Evolutionary conservation across 2,329 filamentous ascomycete species (phyloP), one percentile per base, ranked within the genome.

Genomic region (Fusarium odoratissimum): DNA sequence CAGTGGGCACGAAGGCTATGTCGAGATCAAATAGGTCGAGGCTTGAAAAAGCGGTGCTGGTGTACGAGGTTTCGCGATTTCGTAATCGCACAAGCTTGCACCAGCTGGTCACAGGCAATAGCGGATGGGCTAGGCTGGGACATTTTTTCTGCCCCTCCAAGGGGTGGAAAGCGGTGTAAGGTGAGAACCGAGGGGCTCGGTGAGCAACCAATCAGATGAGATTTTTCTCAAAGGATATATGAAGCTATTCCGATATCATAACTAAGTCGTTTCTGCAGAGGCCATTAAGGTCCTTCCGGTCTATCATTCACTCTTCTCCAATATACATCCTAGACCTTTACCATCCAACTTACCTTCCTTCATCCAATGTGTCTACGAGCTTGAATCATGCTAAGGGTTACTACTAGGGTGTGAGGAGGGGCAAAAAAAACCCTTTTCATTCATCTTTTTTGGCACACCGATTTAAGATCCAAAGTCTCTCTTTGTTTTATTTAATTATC

Each of bases 101-200:
- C 64, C 65, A 73, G 70, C 71, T 77, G 76, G 77, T 77, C 76
- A 77, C 74, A 72, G 67, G 68, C 73, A 75, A 75, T 78, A 74
- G 76, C 74, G 74, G 49, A 44, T 65, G 75, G 73, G 73, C 69
- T 76, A 76, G 74, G 69, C 67, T 76, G 76, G 77, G 76, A 75
- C 77, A 80, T 80, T 80, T 79, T 81, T 80, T 80, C 78, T 80
- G 79, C 79, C 78, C 69, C 64, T 67, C 66, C 65, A 67, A 49
- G 69, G 57, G 64, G 57, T 71, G 72, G 72, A 79, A 73, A 76
- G 80, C 80, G 80, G 80, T 81, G 80, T 78, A 71, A 72, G 68
- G 69, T 73, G 71, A 60, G 28, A 30, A 61, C 48, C 42, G 69
- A 64, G 69, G 40, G 55, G 57, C 40, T 68, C 69, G 73, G 75